A percentile compares a stretch with the other conserved stretches of the same genome.
phyloP scores from a whole-genome alignment of 164 flowering plant genomes.

The Aristolochia californica region DNA sequence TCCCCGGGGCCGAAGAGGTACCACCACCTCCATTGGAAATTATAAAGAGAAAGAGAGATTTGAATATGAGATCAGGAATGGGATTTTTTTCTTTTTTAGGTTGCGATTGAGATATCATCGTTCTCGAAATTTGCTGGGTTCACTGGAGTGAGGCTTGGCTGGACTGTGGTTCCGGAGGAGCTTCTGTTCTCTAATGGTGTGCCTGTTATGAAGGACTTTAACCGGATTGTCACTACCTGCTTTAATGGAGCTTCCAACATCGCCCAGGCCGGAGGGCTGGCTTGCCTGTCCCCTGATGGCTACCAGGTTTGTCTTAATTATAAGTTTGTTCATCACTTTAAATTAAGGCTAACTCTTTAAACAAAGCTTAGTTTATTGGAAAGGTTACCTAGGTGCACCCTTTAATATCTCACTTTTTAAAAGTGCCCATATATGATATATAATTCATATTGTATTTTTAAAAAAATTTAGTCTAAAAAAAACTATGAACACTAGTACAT shows the following conservation, averaged over 20 bases:
- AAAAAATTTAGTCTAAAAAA: too few relatives aligned
- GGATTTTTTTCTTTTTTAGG: constrained; percentile 19
- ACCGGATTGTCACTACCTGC: constrained; percentile 55
- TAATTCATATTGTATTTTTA: too few relatives aligned
- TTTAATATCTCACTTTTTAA: too few relatives aligned
- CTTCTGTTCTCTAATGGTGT: constrained; percentile 47
- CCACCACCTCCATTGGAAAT: too few relatives aligned
- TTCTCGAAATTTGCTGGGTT: constrained; percentile 73
- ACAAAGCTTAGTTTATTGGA: too few relatives aligned
- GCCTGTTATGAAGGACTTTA: constrained; percentile 49
- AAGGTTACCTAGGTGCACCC: too few relatives aligned
- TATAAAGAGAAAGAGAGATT: too few relatives aligned
- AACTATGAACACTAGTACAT: too few relatives aligned
- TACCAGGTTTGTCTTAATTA: constrained; percentile 24
- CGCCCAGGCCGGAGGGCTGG: constrained; percentile 69
- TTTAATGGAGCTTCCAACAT: constrained; percentile 68
- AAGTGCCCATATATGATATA: too few relatives aligned
- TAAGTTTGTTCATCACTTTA: background rate
- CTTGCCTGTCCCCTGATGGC: constrained; percentile 60
- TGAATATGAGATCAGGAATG: too few relatives aligned
- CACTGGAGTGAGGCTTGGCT: constrained; percentile 72
- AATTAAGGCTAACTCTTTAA: too few relatives aligned
- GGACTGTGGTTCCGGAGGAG: constrained; percentile 69
- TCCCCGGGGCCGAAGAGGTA: constrained; percentile 86
- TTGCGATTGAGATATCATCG: constrained; percentile 68